Evolutionary conservation across 192 early-diverging fungal species (phyloP), one percentile per base, ranked within the genome.

Genomic region (Coemansia sp.): DNA sequence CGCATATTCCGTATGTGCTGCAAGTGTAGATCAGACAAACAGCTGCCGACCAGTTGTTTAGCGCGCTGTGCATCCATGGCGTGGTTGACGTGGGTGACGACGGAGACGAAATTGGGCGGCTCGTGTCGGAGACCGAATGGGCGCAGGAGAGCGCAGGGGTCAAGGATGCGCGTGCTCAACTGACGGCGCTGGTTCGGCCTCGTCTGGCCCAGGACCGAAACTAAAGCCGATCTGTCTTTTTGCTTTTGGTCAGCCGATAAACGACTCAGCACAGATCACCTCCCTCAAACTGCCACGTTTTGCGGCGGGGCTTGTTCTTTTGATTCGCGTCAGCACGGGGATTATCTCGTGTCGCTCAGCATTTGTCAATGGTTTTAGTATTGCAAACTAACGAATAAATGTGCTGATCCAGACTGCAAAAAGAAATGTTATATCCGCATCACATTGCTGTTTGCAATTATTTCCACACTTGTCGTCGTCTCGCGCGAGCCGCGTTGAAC

Each of bases 11-110:
- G 53, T 60, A 22, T 63, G 41, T 43, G 12, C 41, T 43, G 29
- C 10, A 54, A 3, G 16, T 72, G 73, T 81, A 81, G 78, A 81
- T 81, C 73, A 60, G 78, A 57, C 78, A 81, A 26, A 35, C 59
- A 56, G 78, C 78, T 49, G 72, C 69, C 60, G 78, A 81, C 64
- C 72, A 75, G 37, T 59, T 75, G 49, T 81, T 66, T 52, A 67
- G 62, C 12, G 56, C 66, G 55, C 47, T 75, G 35, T 81, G 78
- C 61, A 75, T 81, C 4, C 71, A 81, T 55, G 72, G 69, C 52
- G 67, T 65, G n/a, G 48, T 51, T 8, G 66, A 55, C 11, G 62
- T 39, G 38, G 65, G 43, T 25, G 59, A 62, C 56, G 72, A 54
- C 51, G 38, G 50, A 17, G 58, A 35, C 38, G 72, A 67, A 37